Evolutionary conservation across 2,329 filamentous ascomycete genomes (phyloP).

Genomic region (Monosporascus sp.): DNA sequence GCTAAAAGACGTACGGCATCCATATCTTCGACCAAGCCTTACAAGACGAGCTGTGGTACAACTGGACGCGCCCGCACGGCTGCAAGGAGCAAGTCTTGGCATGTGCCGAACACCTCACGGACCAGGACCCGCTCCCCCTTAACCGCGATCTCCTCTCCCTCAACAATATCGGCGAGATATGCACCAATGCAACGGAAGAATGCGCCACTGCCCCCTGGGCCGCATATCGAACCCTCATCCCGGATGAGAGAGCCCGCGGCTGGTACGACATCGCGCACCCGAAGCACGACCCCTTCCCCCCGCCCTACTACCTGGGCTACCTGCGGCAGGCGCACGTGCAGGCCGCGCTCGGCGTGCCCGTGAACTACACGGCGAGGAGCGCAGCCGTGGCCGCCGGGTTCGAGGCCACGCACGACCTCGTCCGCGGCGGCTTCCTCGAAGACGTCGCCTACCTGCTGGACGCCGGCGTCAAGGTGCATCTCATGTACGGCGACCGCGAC

Average conservation of each 20-base stretch:
- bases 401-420: conserved; percentile 18
- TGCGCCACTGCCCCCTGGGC: neutral
- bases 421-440: conserved; percentile 28
- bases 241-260: conserved; percentile 11
- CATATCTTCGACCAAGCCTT: neutral
- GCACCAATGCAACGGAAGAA: conserved; percentile 38
- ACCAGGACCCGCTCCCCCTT: neutral
- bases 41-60: neutral
- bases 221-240: neutral
- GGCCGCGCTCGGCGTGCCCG: conserved; percentile 47
- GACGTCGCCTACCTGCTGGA: conserved; percentile 48
- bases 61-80: neutral
- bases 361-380: conserved; percentile 49
- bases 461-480: conserved; percentile 46
- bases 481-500: conserved; percentile 54
- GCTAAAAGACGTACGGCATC: conserved; percentile 11
- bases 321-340: conserved; percentile 47
- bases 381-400: conserved; percentile 40
- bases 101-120: neutral
- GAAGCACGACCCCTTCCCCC: conserved; percentile 44
- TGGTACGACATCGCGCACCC: conserved; percentile 27
- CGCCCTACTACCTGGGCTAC: conserved; percentile 47
- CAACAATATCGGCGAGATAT: conserved; percentile 45
- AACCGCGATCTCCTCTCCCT: neutral
- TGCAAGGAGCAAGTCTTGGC: neutral